These are phyloP conservation scores for Saccharum hybrid DNA, from an alignment of 202 grass and related monocot genomes.

Conservation along the genomic window DNA sequence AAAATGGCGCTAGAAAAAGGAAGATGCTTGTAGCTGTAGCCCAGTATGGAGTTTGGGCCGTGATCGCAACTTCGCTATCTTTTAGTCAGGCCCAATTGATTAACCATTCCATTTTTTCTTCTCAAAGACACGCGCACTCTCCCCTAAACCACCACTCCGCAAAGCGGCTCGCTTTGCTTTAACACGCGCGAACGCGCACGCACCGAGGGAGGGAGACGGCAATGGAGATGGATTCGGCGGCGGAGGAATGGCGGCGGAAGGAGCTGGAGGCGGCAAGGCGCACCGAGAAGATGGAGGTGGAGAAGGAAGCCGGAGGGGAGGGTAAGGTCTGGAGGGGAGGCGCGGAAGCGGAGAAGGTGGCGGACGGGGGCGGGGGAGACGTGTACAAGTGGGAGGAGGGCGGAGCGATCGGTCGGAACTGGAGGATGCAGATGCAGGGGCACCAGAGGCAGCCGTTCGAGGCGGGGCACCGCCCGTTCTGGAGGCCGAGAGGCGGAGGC, in stretches of 20 bases:
- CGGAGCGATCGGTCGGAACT: conserved; percentile 22
- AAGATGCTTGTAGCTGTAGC: background rate
- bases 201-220: conserved; percentile 20
- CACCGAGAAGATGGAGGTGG: conserved; percentile 6
- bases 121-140: background rate
- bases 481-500: conserved; percentile 39
- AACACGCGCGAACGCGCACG: conserved; percentile 32
- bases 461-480: conserved; percentile 22
- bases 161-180: conserved; percentile 33
- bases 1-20: background rate
- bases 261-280: background rate
- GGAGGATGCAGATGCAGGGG: background rate
- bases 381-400: background rate
- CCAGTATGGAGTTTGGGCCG: background rate
- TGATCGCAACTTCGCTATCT: background rate
- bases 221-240: conserved; percentile 37
- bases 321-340: conserved; percentile 30
- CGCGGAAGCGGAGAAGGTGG: conserved; percentile 1
- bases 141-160: conserved; percentile 7
- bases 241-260: conserved; percentile 6
- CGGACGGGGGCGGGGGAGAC: background rate
- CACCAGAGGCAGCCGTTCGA: background rate
- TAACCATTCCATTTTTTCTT: background rate
- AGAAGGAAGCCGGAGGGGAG: conserved; percentile 1
- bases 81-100: conserved; percentile 9